A percentile compares a stretch with the other conserved stretches of the same genome.
These are phyloP conservation scores for Immersiporthe knoxdaviesiana DNA, from an alignment of 2,329 filamentous ascomycete genomes.

Conservation along the genomic window DNA sequence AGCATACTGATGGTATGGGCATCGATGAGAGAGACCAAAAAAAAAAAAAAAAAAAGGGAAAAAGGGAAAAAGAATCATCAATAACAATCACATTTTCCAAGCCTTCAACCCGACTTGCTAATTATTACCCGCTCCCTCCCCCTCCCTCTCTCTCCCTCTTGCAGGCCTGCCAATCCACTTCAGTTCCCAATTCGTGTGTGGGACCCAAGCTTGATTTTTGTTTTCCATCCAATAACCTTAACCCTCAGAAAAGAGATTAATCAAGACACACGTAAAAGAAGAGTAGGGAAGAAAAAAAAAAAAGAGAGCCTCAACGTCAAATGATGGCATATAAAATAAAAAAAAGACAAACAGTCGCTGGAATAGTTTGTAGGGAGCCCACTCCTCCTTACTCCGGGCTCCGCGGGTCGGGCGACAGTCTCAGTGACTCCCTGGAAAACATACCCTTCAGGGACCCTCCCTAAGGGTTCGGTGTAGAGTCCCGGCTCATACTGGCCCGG, in stretches of 20 bases:
- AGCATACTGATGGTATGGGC: background rate
- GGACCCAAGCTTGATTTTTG: background rate
- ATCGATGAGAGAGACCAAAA: no score
- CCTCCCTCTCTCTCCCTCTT: background rate
- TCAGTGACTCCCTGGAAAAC: conserved; percentile 28
- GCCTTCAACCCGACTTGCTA: background rate
- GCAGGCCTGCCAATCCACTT: background rate
- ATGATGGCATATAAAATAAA: background rate
- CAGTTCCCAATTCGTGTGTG: background rate
- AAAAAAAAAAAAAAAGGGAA: no score
- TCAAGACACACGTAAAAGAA: background rate
- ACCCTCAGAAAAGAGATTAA: background rate
- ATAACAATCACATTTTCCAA: background rate
- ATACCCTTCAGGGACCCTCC: conserved; percentile 22
- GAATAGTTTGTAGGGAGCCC: background rate
- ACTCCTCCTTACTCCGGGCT: conserved; percentile 13
- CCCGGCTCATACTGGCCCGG: conserved; percentile 45
- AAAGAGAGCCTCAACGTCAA: background rate
- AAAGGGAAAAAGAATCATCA: background rate
- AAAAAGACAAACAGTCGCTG: background rate
- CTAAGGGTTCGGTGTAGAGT: conserved; percentile 43
- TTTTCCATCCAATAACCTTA: background rate
- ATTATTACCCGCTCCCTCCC: background rate
- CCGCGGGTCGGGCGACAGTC: conserved; percentile 12
- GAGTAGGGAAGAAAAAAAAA: background rate